phyloP scores from a whole-genome alignment of 2,329 filamentous ascomycete genomes.

The Aspergillus sp. region DNA sequence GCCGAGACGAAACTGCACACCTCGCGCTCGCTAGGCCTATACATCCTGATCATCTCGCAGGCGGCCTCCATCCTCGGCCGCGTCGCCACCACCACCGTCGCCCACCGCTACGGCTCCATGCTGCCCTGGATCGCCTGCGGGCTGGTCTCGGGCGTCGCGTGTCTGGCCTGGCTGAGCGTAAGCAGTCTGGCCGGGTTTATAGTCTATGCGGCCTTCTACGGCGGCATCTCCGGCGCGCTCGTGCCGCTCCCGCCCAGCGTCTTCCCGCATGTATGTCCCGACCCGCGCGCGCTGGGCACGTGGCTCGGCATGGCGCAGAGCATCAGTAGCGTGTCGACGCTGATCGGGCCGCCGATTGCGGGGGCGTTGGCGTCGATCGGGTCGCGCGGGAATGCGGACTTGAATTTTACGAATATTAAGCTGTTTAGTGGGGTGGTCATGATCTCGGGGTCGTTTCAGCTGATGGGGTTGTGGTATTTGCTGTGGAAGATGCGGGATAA shows the following conservation, averaged over 20 bases:
- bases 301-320: constrained; percentile 52
- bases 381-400: constrained; percentile 21
- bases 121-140: constrained; percentile 54
- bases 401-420: constrained; percentile 45
- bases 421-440: constrained; percentile 44
- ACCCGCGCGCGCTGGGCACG: constrained; percentile 46
- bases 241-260: constrained; percentile 63
- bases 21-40: constrained; percentile 46
- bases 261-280: constrained; percentile 50
- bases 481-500: constrained; percentile 16
- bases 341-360: constrained; percentile 50
- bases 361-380: constrained; percentile 45
- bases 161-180: constrained; percentile 58
- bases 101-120: constrained; percentile 56
- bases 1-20: constrained; percentile 31
- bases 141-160: constrained; percentile 35
- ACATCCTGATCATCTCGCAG: constrained; percentile 62
- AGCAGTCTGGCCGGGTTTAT: constrained; percentile 50
- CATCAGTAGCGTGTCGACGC: constrained; percentile 46
- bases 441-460: constrained; percentile 35
- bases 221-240: constrained; percentile 59
- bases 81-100: constrained; percentile 53
- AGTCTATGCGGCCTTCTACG: constrained; percentile 60
- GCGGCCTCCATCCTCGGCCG: constrained; percentile 57
- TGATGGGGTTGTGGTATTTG: constrained; percentile 24